Conservation (phyloP, 495 filamentous ascomycete genomes). For the Tuber brumale region DNA sequence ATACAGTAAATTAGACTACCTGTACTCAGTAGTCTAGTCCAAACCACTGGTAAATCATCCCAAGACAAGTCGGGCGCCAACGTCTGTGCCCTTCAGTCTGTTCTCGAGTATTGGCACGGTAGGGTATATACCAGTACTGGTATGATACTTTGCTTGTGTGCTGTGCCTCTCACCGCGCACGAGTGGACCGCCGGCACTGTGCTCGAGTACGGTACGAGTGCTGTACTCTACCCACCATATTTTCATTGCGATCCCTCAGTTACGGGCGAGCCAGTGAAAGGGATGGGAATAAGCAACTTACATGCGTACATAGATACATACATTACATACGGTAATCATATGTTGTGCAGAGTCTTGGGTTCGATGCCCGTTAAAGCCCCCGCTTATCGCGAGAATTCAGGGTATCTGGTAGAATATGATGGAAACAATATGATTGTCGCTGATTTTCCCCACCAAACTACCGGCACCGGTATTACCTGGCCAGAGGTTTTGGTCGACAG, state of each 20-base stretch:
- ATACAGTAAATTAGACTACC: neutral
- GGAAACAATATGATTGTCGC: constrained; percentile 3
- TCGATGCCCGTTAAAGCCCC: neutral
- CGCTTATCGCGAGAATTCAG: neutral
- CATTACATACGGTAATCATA: neutral
- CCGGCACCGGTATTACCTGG: neutral
- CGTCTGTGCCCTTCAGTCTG: neutral
- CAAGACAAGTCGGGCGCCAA: neutral
- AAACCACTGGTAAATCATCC: neutral
- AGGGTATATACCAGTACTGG: neutral
- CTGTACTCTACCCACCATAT: neutral
- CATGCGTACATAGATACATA: neutral
- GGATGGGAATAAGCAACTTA: neutral
- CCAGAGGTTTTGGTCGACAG: neutral
- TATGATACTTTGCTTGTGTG: neutral
- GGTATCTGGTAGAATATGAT: neutral
- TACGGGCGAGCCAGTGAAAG: neutral
- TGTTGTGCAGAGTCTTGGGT: neutral
- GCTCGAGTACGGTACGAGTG: too few species aligned
- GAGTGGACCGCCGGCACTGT: too few species aligned
- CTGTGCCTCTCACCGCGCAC: too few species aligned
- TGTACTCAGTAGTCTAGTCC: too few species aligned
- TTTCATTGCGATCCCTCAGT: neutral
- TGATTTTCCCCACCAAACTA: neutral
- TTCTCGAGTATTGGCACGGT: neutral